Base-by-base conservation (phyloP, 352 stramenopile species). In the Pythium phragmiticola region DNA sequence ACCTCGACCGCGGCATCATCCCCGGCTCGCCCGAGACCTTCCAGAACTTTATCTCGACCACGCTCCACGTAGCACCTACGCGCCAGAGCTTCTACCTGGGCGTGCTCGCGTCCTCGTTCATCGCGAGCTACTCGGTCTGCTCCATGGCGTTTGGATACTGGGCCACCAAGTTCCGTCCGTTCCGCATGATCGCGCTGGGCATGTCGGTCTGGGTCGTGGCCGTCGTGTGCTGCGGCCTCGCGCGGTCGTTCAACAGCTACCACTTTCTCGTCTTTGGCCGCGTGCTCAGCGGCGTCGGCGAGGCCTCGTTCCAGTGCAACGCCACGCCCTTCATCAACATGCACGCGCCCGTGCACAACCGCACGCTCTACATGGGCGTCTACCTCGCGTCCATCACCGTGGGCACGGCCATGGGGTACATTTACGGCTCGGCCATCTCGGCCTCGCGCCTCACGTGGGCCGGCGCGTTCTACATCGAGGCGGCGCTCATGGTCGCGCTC, bases 1-100 rank as follows among this genome's bases (percentile, higher is more conserved):
- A 98, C 76, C 69, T 98, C 47, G 94, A 98, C 77, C 89, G 95
- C 36, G 91, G 92, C 30, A 98, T 99, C 63, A 98, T 98, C 57
- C 89, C 96, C 0, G 96, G 96, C 11, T 89, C 92, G 0, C 87
- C 88, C 19, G 77, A 96, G 60, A 88, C 97, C 65, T 98, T 98
- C 68, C 86, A 96, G 62, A 81, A 79, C 50, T 99, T 98, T 65
- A 96, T 98, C 63, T 82, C 79, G 11, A 55, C 73, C 11, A 92
- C 89, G n/a, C 73, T 90, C 12, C 68, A 86, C 47, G 73, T 89
- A 13, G 81, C 76, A 11, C 70, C 76, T 46, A 69, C 86, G 51
- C 70, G 82, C 42, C 74, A 92, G 66, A 88, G 79, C 43, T 73
- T 94, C 51, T 93, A 91, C 74, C 73, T 98, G 39, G 92, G 90